Evolutionary conservation across 2,329 filamentous ascomycete genomes (phyloP), one percentile per base, ranked within the genome.

Genomic region (Nigrospora osmanthi): DNA sequence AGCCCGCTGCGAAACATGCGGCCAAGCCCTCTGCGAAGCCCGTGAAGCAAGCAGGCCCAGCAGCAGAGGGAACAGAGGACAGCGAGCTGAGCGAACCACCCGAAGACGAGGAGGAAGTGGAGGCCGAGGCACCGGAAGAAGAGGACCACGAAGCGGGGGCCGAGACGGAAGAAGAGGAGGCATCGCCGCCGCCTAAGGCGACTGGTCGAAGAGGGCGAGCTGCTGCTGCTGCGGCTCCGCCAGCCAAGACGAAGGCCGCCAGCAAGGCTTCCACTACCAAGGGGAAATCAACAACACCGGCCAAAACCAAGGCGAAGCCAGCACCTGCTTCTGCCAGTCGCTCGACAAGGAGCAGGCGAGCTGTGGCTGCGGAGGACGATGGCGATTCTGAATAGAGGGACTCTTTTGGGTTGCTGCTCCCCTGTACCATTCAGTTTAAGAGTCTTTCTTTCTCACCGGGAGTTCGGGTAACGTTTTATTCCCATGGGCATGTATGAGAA

Each of bases 131-230:
- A 9, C 23, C 32, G n/a, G 46, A 42, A 5, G 34, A 51, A 35
- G 44, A 19, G 11, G 51, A 48, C 14, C 42, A 39, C 6, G 45
- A 50, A 11, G 43, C 35, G 14, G 30, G 43, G 38, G 43, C 34
- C 16, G 47, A 47, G 13, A 42, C 50, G 11, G 49, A 47, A 30
- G 49, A 45, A 33, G 53, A 56, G 34, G 51, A 54, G 41, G 51
- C 52, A 14, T 45, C 44, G 23, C 45, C 50, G 11, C 54, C 55
- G 11, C 47, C 52, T 9, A 59, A 53, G 35, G 14, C 53, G 37
- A 57, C 52, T 30, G 54, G 54, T 6, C 58, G 60, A 11, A 61
- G 48, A 43, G 48, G 52, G 28, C 54, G 58, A 30, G 38, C 33
- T 34, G 39, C 40, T 43, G 19, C 42, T 13, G 39, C 40, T 43